A percentile compares a stretch with the other conserved stretches of the same genome.
phyloP scores from a whole-genome alignment of 2,329 filamentous ascomycete species.

The Fusarium sp. region DNA sequence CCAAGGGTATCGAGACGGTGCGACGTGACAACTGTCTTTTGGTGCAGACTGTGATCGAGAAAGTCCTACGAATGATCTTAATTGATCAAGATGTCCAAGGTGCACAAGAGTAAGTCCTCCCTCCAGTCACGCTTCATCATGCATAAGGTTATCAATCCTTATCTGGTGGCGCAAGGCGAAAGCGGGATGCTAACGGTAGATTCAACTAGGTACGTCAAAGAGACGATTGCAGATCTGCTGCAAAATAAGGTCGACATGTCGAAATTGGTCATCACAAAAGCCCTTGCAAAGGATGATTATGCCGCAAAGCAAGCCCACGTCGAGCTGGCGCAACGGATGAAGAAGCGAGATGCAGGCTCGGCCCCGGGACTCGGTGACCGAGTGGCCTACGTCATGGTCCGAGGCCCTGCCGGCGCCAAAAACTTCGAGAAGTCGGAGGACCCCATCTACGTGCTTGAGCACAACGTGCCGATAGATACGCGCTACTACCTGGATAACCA shows the following conservation, averaged over 20 bases:
- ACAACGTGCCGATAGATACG: slow-evolving; percentile 98
- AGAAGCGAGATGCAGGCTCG: slow-evolving; percentile 94
- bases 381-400: slow-evolving; percentile 98
- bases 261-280: slow-evolving; percentile 98
- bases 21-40: slow-evolving; percentile 95
- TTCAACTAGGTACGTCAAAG: slow-evolving; percentile 84
- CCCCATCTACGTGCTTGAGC: slow-evolving; percentile 94
- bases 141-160: slow-evolving; percentile 18
- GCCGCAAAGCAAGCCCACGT: slow-evolving; percentile 94
- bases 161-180: slow-evolving; percentile 7
- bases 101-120: slow-evolving; percentile 83
- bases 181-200: slow-evolving; percentile 51
- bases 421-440: slow-evolving; percentile 99
- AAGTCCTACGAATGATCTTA: slow-evolving; percentile 92
- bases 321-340: slow-evolving; percentile 95
- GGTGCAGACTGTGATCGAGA: slow-evolving; percentile 97
- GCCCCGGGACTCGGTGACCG: slow-evolving; percentile 93
- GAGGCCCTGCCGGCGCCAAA: slow-evolving; percentile 87
- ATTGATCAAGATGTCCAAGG: slow-evolving; percentile 92
- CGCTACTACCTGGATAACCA: slow-evolving; percentile 99
- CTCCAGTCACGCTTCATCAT: slow-evolving; percentile 9
- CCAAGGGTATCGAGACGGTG: slow-evolving; percentile 98
- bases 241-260: slow-evolving; percentile 99
- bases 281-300: slow-evolving; percentile 90
- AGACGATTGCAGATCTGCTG: slow-evolving; percentile 91